Evolutionary conservation across 495 filamentous ascomycete species (phyloP).

Genomic region (Penicillium chermesinum): DNA sequence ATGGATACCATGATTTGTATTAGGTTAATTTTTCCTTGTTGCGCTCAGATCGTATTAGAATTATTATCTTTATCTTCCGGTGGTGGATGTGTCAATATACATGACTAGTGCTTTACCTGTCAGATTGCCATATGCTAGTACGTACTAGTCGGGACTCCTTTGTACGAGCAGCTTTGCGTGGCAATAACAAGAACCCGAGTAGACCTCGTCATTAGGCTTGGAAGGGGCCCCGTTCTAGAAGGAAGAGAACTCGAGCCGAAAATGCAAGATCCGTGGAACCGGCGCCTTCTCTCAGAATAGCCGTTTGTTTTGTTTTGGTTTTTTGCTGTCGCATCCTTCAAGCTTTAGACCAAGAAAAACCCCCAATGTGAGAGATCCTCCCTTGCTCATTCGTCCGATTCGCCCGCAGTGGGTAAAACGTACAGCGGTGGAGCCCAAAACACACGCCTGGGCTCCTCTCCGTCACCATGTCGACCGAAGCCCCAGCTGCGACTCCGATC

Average conservation of each 20-base stretch:
- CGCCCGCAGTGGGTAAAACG: slow-evolving; percentile 15
- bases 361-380: too few relatives aligned
- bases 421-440: slow-evolving; percentile 32
- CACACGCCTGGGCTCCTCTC: slow-evolving; percentile 18
- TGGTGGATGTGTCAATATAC: background rate
- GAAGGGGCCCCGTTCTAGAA: too few relatives aligned
- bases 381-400: slow-evolving; percentile 15
- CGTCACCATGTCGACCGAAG: slow-evolving; percentile 39
- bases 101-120: too few relatives aligned
- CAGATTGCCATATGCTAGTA: too few relatives aligned
- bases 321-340: background rate
- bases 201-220: too few relatives aligned
- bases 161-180: too few relatives aligned
- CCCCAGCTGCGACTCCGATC: slow-evolving; percentile 22
- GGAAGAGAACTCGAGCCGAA: too few relatives aligned
- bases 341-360: background rate
- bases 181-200: too few relatives aligned
- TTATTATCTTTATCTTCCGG: background rate
- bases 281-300: too few relatives aligned
- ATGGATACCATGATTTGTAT: slow-evolving; percentile 28
- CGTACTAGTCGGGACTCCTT: too few relatives aligned
- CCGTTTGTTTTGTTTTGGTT: background rate
- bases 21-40: too few relatives aligned
- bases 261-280: too few relatives aligned
- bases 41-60: background rate